Conservation (phyloP, 2,329 filamentous ascomycete genomes). For the Plenodomus tracheiphilus region DNA sequence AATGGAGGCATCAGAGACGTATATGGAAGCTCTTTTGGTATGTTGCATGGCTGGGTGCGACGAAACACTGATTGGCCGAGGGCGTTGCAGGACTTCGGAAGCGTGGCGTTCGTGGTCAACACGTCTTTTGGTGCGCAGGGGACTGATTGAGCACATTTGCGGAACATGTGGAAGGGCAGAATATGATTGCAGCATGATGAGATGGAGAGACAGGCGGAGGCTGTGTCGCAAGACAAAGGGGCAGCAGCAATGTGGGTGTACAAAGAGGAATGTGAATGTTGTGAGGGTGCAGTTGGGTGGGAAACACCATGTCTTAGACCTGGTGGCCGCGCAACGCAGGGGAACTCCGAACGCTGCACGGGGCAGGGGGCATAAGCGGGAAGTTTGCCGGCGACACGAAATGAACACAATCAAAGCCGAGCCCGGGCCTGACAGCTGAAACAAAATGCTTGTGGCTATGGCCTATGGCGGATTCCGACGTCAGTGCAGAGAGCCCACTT, state of each 20-base stretch:
- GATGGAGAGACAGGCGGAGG: not conserved
- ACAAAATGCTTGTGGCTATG: conserved; percentile 10
- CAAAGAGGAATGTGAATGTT: conserved; percentile 13
- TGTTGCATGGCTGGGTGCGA: conserved; percentile 16
- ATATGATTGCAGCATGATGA: conserved; percentile 24
- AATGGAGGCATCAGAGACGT: conserved; percentile 30
- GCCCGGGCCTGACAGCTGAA: conserved; percentile 11
- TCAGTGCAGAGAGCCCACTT: conserved; percentile 6
- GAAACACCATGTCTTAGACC: conserved; percentile 21
- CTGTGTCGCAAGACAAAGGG: conserved; percentile 13
- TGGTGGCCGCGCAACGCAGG: conserved; percentile 4
- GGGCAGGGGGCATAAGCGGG: not conserved
- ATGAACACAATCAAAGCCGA: conserved; percentile 13
- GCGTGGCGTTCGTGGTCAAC: conserved; percentile 26
- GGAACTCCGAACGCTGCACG: conserved; percentile 3
- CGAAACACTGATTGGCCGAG: conserved; percentile 23
- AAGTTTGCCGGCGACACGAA: conserved; percentile 8
- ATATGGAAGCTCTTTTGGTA: conserved; percentile 29
- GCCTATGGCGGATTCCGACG: conserved; percentile 5
- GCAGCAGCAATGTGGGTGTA: conserved; percentile 1
- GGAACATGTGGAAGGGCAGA: conserved; percentile 18
- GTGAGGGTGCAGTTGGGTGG: conserved; percentile 8
- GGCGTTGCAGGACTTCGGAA: conserved; percentile 25
- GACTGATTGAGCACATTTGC: conserved; percentile 24
- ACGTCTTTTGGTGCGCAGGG: conserved; percentile 18